phyloP scores from a whole-genome alignment of 106 monocot species.

The Dioscorea dumetorum region DNA sequence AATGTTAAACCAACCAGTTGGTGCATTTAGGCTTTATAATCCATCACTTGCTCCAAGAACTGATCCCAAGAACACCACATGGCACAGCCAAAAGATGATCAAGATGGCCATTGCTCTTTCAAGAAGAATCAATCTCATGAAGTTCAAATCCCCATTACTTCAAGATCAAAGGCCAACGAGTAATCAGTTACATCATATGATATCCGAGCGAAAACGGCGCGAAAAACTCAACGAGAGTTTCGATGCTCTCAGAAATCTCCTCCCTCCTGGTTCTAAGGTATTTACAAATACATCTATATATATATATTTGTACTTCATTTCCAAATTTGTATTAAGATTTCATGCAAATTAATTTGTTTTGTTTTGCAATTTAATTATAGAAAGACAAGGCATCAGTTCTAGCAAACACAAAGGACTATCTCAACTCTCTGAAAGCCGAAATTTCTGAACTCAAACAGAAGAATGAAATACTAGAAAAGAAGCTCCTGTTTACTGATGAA shows the following conservation, averaged over 20 bases:
- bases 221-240: slow-evolving; percentile 77
- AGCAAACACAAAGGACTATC: slow-evolving; percentile 33
- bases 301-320: background rate
- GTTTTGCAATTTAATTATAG: slow-evolving; percentile 18
- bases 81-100: slow-evolving; percentile 44
- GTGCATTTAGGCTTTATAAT: slow-evolving; percentile 55
- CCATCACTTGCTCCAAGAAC: background rate
- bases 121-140: slow-evolving; percentile 21
- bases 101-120: slow-evolving; percentile 36
- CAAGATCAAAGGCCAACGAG: slow-evolving; percentile 6
- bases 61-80: background rate
- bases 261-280: slow-evolving; percentile 73
- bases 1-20: background rate
- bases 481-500: slow-evolving; percentile 8
- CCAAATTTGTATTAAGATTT: background rate
- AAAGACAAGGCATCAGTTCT: slow-evolving; percentile 89
- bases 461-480: slow-evolving; percentile 44
- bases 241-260: slow-evolving; percentile 39
- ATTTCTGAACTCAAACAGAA: slow-evolving; percentile 56
- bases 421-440: slow-evolving; percentile 39
- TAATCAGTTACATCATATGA: slow-evolving; percentile 62
- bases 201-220: slow-evolving; percentile 77
- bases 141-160: background rate
- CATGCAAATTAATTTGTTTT: background rate
- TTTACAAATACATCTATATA: background rate